Evolutionary conservation across 1,139 yeast genomes (phyloP).

Genomic region (Blastobotrys arbuscula): DNA sequence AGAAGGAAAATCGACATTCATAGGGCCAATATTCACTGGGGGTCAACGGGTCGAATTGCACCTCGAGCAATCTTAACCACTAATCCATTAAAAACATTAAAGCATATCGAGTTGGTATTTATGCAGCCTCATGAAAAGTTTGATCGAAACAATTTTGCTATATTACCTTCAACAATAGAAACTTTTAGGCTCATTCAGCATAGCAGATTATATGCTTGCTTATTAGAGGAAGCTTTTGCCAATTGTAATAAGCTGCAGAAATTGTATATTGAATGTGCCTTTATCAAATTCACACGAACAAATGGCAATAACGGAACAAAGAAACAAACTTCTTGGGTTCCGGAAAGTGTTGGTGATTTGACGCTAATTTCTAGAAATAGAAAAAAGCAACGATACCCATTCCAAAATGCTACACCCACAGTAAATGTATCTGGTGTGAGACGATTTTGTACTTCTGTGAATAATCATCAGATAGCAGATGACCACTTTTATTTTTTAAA

Average conservation of each 20-base stretch:
- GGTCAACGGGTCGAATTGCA: neutral
- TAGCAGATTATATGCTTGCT: constrained; percentile 1
- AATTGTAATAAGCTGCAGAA: neutral
- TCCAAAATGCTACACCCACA: neutral
- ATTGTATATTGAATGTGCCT: constrained; percentile 6
- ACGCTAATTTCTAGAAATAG: neutral
- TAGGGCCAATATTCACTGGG: neutral
- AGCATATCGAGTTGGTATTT: neutral
- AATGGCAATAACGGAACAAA: neutral
- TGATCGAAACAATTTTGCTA: neutral
- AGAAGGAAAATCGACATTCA: neutral
- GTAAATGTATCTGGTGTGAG: neutral
- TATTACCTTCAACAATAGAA: constrained; percentile 1
- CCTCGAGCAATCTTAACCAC: neutral
- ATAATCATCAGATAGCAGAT: constrained; percentile 1
- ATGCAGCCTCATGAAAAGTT: neutral
- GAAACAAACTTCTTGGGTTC: neutral
- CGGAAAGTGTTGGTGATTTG: neutral
- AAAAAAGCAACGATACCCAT: neutral
- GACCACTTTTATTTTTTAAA: neutral
- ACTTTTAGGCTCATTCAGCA: neutral
- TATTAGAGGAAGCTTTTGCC: neutral
- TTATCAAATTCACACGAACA: neutral
- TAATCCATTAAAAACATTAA: neutral
- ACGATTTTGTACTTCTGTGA: neutral